Evolutionary conservation across 2,329 filamentous ascomycete genomes (phyloP), one percentile per base, ranked within the genome.

Genomic region (Anthostomella pinea): DNA sequence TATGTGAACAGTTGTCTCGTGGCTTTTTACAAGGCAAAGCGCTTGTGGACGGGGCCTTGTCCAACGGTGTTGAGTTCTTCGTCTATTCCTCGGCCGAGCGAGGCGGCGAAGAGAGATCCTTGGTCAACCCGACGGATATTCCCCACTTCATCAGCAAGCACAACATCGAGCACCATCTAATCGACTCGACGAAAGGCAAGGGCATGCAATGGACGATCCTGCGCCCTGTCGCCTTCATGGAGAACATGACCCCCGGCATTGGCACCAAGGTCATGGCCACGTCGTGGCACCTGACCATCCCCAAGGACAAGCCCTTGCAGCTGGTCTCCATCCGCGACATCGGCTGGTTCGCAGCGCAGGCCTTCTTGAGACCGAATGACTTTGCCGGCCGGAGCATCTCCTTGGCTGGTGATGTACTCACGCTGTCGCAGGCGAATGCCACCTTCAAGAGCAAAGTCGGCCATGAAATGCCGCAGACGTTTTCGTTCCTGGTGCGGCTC

Each of bases 31-130:
- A 83, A 55, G 79, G 79, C 37, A 79, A 70, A 24, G 66, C 60
- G 1, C 59, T 85, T 5, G 64, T 82, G 35, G 73, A 81, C 40
- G 73, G 68, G 9, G 66, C 74, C 4, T 51, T 83, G 37, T 67
- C 69, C 17, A 57, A 73, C 16, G 66, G 66, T 10, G 75, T 83
- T 26, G 64, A 68, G 38, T 71, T 78, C 51, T 80, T 84, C 48
- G 70, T 85, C 30, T 83, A 81, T 60, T 73, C 68, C 13, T 75
- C 70, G 33, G 76, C 82, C 17, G 81, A 84, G 43, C 76, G 80
- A 20, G 77, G 77, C 24, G 77, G 79, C 30, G 56, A 60, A n/a
- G n/a, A n/a, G 11, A 57, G 57, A 3, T 70, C 68, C 30, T 68
- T 71, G 47, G 67, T 68, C 4, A 70, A 69, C 41, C 63, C 70